Percentiles rank a stretch among this genome's conserved stretches.
These are phyloP conservation scores for Hypericum androsaemum DNA, from an alignment of 345 rosid species.

Conservation along the genomic window DNA sequence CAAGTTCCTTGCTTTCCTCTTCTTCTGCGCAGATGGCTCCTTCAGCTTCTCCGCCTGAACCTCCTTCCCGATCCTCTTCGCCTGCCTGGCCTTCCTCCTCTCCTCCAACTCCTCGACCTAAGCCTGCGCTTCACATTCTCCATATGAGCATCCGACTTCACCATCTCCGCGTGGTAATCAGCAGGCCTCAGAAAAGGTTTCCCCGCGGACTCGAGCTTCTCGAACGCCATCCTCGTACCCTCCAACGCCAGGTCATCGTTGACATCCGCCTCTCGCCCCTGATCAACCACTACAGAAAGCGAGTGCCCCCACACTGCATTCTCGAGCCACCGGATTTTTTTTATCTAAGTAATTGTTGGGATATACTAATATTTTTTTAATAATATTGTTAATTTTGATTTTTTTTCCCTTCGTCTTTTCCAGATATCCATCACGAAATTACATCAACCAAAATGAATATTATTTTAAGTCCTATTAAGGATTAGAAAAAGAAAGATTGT, in stretches of 20 bases:
- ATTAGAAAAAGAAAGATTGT: too few species aligned
- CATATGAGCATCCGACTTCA: constrained; percentile 70
- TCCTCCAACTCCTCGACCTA: constrained; percentile 71
- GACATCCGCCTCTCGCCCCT: constrained; percentile 67
- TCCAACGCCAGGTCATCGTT: constrained; percentile 70
- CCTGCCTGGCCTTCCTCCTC: constrained; percentile 77
- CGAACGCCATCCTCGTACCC: constrained; percentile 60
- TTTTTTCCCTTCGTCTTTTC: too few species aligned
- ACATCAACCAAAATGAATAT: too few species aligned
- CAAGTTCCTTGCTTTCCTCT: constrained; percentile 34
- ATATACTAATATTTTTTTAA: too few species aligned
- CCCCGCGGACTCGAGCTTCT: constrained; percentile 45
- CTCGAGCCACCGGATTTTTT: constrained; percentile 76
- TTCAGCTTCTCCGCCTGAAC: constrained; percentile 76
- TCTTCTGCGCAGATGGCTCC: constrained; percentile 25
- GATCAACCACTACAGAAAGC: constrained; percentile 51
- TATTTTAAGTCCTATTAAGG: too few species aligned
- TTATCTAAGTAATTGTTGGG: too few species aligned
- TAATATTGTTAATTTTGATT: too few species aligned
- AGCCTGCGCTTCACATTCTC: constrained; percentile 74
- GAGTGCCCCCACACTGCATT: constrained; percentile 55
- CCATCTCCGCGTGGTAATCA: constrained; percentile 83
- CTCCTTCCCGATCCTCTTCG: constrained; percentile 65
- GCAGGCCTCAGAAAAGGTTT: constrained; percentile 67
- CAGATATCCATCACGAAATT: too few species aligned